These are phyloP conservation scores for Globisporangium cylindrosporum DNA, from an alignment of 352 stramenopile genomes.

Conservation along the genomic window DNA sequence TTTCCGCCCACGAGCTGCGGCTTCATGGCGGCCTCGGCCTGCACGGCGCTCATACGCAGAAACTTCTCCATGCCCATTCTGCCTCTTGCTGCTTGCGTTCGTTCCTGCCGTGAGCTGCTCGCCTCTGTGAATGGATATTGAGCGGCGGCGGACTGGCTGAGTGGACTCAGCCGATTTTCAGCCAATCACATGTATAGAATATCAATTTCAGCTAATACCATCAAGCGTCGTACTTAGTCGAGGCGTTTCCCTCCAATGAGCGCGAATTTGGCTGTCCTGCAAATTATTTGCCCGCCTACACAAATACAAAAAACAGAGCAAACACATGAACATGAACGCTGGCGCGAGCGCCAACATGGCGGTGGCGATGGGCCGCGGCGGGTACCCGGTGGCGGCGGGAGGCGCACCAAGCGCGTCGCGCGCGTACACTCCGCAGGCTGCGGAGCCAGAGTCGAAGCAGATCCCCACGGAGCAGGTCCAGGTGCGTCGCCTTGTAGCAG, in stretches of 20 bases:
- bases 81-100: neutral
- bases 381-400: conserved; percentile 4
- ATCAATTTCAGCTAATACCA: conserved; percentile 26
- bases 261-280: neutral
- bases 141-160: conserved; percentile 18
- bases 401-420: conserved; percentile 9
- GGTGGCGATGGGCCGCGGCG: conserved; percentile 26
- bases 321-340: conserved; percentile 8
- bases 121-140: conserved; percentile 8
- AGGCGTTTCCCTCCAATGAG: neutral
- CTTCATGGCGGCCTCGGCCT: conserved; percentile 80
- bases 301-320: conserved; percentile 2
- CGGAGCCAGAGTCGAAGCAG: conserved; percentile 53
- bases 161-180: conserved; percentile 18
- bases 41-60: conserved; percentile 62
- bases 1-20: conserved; percentile 75
- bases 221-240: conserved; percentile 22
- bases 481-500: conserved; percentile 25
- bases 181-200: conserved; percentile 22
- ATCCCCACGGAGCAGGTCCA: conserved; percentile 83
- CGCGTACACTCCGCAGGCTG: conserved; percentile 25
- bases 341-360: conserved; percentile 22
- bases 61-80: conserved; percentile 57
- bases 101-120: conserved; percentile 14
- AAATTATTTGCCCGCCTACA: neutral